A percentile compares a stretch with the other conserved stretches of the same genome.
Conservation (phyloP, 345 rosid genomes). For the Jatropha curcas region DNA sequence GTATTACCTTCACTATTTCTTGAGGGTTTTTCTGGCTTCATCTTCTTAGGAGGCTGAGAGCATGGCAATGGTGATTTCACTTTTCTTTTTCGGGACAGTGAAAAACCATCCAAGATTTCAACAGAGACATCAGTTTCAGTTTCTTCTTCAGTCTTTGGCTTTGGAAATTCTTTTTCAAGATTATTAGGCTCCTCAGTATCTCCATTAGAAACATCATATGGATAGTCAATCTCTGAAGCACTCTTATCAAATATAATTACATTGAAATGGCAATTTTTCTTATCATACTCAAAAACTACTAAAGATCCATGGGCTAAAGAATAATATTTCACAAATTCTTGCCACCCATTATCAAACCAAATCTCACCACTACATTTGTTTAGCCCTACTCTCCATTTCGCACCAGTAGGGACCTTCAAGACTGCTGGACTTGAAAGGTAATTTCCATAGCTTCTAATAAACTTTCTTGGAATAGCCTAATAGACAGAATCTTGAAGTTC, state of each 20-base stretch:
- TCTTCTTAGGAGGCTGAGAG: background rate
- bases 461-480: constrained; percentile 4
- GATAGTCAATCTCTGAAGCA: constrained; percentile 10
- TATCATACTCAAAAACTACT: constrained; percentile 8
- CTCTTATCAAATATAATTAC: constrained; percentile 14
- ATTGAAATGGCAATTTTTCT: background rate
- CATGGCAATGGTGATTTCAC: background rate
- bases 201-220: background rate
- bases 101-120: background rate
- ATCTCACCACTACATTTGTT: background rate
- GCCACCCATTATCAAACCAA: constrained; percentile 19
- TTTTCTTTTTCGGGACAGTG: background rate
- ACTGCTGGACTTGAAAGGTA: background rate
- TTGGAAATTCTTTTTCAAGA: background rate
- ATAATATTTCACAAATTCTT: constrained; percentile 14
- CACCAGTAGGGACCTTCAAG: constrained; percentile 11
- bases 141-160: background rate
- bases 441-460: background rate
- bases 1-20: background rate
- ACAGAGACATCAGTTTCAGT: background rate
- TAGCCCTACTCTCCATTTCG: background rate
- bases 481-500: background rate
- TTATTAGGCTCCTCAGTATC: background rate
- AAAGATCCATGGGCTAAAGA: background rate
- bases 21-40: background rate